Evolutionary conservation across 2,329 filamentous ascomycete genomes (phyloP).

Genomic region (Pseudogymnoascus sp.): DNA sequence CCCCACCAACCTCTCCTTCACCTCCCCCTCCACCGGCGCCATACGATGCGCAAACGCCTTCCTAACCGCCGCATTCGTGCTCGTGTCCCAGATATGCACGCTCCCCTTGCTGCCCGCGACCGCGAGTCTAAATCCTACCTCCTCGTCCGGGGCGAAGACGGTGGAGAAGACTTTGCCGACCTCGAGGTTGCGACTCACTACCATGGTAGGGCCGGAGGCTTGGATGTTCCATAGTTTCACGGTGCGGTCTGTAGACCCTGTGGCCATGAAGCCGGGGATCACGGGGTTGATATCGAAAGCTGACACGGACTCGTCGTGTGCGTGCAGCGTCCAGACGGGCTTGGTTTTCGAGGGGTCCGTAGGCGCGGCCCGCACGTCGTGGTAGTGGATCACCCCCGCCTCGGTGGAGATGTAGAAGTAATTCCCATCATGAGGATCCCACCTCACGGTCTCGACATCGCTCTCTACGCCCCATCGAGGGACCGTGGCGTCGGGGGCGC

Average conservation of each 20-base stretch:
- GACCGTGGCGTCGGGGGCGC: slow-evolving; percentile 74
- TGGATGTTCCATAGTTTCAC: slow-evolving; percentile 96
- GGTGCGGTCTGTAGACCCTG: slow-evolving; percentile 87
- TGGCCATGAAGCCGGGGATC: slow-evolving; percentile 89
- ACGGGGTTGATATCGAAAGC: slow-evolving; percentile 86
- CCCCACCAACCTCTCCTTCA: slow-evolving; percentile 71
- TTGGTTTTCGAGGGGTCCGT: slow-evolving; percentile 68
- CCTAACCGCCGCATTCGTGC: slow-evolving; percentile 79
- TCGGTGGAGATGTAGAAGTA: slow-evolving; percentile 96
- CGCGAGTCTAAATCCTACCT: slow-evolving; percentile 85
- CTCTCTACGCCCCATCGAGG: slow-evolving; percentile 90
- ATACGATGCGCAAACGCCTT: slow-evolving; percentile 73
- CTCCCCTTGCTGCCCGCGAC: slow-evolving; percentile 92
- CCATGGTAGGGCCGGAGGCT: slow-evolving; percentile 74
- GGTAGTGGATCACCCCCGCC: slow-evolving; percentile 83
- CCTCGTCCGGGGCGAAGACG: slow-evolving; percentile 79
- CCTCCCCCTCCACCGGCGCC: slow-evolving; percentile 52
- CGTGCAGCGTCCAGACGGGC: slow-evolving; percentile 89
- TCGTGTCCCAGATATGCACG: slow-evolving; percentile 93
- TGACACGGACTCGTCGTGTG: slow-evolving; percentile 86
- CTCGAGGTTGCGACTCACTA: slow-evolving; percentile 84
- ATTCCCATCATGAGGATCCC: slow-evolving; percentile 90
- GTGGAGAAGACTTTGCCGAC: slow-evolving; percentile 93
- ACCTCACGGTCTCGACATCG: slow-evolving; percentile 86
- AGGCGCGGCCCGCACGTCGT: slow-evolving; percentile 75